phyloP scores from a whole-genome alignment of 306 rosid species.

The Hylodesmum podocarpum region DNA sequence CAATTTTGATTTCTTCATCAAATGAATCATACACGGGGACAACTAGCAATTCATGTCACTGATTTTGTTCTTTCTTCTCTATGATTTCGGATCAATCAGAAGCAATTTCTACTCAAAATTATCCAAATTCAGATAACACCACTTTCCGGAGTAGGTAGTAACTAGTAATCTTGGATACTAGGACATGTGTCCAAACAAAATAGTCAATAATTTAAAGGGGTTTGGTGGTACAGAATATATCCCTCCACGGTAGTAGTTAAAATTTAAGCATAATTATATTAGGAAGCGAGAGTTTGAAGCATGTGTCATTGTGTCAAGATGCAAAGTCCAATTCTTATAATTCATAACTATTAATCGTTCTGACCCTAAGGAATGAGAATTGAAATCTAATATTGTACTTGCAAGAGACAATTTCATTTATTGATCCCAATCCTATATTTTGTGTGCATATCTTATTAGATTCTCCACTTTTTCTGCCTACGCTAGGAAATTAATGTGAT shows the following conservation, averaged over 20 bases:
- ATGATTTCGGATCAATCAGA: slow-evolving; percentile 1
- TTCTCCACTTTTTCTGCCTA: not conserved
- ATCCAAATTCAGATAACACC: not conserved
- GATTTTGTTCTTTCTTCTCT: slow-evolving; percentile 8
- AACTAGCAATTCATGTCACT: not conserved
- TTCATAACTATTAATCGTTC: not conserved
- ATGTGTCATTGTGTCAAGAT: not conserved
- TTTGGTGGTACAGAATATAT: not conserved
- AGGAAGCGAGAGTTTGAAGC: not conserved
- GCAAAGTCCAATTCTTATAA: not conserved
- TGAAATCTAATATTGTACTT: not conserved
- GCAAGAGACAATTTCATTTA: not conserved
- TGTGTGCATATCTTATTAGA: not conserved
- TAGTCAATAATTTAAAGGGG: not conserved
- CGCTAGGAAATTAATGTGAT: no score
- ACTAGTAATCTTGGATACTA: not conserved
- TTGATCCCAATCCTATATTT: not conserved
- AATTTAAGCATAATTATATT: not conserved
- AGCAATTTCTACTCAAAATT: not conserved
- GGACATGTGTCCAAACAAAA: not conserved
- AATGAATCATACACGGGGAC: slow-evolving; percentile 1
- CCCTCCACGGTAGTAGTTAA: not conserved
- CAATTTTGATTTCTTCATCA: slow-evolving; percentile 17
- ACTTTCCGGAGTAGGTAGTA: slow-evolving; percentile 20
- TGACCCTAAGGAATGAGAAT: not conserved